Conservation (phyloP, 352 stramenopile genomes). For the Phytophthora parvispora region DNA sequence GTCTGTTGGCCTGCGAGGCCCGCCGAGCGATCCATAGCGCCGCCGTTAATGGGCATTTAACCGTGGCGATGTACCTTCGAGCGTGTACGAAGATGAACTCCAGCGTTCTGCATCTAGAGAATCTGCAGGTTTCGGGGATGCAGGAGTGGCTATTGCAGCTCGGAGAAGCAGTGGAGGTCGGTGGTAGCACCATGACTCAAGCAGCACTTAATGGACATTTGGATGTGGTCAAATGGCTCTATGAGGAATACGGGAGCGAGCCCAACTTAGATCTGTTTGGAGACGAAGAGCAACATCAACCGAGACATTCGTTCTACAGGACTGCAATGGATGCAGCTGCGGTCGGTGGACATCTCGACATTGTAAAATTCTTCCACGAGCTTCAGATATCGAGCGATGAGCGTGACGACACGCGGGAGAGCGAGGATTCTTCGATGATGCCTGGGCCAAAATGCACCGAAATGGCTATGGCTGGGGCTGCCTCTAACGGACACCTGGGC, state of each 20-base stretch:
- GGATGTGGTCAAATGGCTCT: conserved; percentile 8
- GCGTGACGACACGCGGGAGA: background rate
- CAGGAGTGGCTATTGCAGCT: background rate
- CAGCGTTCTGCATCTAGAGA: background rate
- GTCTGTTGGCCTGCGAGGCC: background rate
- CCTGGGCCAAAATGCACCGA: background rate
- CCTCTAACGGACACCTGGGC: conserved; percentile 1
- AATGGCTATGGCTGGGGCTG: background rate
- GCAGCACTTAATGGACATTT: background rate
- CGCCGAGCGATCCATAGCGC: conserved; percentile 1
- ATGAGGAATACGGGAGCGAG: background rate
- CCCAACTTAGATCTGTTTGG: background rate
- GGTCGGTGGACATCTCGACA: background rate
- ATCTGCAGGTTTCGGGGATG: background rate
- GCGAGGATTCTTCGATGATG: background rate
- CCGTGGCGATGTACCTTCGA: background rate
- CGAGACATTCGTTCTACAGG: background rate
- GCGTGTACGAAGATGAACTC: background rate
- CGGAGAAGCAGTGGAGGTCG: background rate
- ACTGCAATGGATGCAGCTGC: conserved; percentile 2
- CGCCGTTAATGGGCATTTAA: background rate
- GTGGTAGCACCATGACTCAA: background rate
- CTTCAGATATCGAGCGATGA: background rate
- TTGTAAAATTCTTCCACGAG: conserved; percentile 1
- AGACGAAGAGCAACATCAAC: background rate